Percentiles rank a stretch among this genome's conserved stretches.
These are phyloP conservation scores for Cladosporium sp. DNA, from an alignment of 2,329 filamentous ascomycete genomes.

Conservation along the genomic window DNA sequence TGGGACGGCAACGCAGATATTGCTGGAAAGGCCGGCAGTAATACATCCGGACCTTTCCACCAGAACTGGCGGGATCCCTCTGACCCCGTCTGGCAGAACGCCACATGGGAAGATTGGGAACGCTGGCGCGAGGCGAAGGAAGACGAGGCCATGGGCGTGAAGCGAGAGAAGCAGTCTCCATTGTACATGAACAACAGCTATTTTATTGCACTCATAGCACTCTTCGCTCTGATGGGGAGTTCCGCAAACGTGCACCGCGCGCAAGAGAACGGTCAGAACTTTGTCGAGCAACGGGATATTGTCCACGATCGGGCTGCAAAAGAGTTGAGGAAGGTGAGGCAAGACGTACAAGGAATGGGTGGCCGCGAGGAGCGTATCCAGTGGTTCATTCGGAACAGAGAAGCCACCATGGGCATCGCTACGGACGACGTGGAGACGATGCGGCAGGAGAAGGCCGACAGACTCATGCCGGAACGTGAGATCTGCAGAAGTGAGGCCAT, in stretches of 20 bases:
- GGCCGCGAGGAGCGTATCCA: constrained; percentile 62
- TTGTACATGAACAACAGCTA: constrained; percentile 74
- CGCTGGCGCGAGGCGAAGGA: constrained; percentile 61
- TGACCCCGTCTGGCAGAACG: constrained; percentile 65
- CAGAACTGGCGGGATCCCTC: constrained; percentile 37
- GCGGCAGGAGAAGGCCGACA: constrained; percentile 48
- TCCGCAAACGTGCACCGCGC: constrained; percentile 72
- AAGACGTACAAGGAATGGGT: constrained; percentile 51
- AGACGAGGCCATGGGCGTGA: constrained; percentile 38
- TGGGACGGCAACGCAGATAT: constrained; percentile 61
- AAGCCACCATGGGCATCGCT: constrained; percentile 51
- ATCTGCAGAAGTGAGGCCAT: constrained; percentile 47
- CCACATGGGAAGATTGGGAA: constrained; percentile 98
- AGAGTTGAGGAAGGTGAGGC: constrained; percentile 57
- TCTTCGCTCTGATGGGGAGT: constrained; percentile 68
- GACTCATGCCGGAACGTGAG: constrained; percentile 48
- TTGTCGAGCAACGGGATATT: constrained; percentile 66
- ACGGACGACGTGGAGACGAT: constrained; percentile 42
- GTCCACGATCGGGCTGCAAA: constrained; percentile 67
- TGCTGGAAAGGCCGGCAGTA: constrained; percentile 26
- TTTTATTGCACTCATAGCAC: constrained; percentile 72
- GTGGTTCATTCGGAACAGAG: constrained; percentile 72
- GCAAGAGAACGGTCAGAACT: constrained; percentile 59
- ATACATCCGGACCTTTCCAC: constrained; percentile 34
- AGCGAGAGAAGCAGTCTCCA: constrained; percentile 50